phyloP scores from a whole-genome alignment of 257 asterid genomes.

The Voacanga thouarsii region DNA sequence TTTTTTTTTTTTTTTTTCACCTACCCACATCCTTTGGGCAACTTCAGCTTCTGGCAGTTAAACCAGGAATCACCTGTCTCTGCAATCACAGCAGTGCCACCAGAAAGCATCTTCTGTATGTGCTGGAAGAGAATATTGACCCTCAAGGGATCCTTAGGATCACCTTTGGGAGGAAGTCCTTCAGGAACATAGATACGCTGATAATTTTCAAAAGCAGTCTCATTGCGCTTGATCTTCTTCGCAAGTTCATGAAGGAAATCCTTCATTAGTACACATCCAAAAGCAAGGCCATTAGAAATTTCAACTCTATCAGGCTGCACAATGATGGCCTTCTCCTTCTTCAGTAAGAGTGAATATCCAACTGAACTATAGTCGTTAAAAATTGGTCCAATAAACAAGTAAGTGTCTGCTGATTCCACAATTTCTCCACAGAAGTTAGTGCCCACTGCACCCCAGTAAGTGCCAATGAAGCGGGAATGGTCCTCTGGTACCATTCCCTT shows the following conservation, averaged over 20 bases:
- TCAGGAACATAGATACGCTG: slow-evolving; percentile 68
- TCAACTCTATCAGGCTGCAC: slow-evolving; percentile 77
- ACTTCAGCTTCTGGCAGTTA: slow-evolving; percentile 83
- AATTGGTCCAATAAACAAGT: slow-evolving; percentile 71
- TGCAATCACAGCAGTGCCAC: slow-evolving; percentile 60
- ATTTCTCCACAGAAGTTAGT: slow-evolving; percentile 80
- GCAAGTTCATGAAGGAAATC: slow-evolving; percentile 55
- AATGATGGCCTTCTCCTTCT: slow-evolving; percentile 64
- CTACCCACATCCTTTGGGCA: slow-evolving; percentile 83
- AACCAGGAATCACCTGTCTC: slow-evolving; percentile 94
- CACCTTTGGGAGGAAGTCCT: slow-evolving; percentile 53
- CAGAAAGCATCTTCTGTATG: slow-evolving; percentile 60
- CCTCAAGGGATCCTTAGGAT: slow-evolving; percentile 62
- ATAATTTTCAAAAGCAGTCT: slow-evolving; percentile 63
- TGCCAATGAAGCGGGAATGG: slow-evolving; percentile 75
- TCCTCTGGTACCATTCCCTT: slow-evolving; percentile 76
- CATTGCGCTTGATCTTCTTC: slow-evolving; percentile 42
- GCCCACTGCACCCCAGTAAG: slow-evolving; percentile 81
- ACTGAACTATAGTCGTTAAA: slow-evolving; percentile 83
- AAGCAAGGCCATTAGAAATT: slow-evolving; percentile 58
- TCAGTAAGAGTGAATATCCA: slow-evolving; percentile 76
- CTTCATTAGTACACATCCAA: slow-evolving; percentile 75
- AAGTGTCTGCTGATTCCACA: slow-evolving; percentile 79
- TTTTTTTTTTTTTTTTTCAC: slow-evolving; percentile 14
- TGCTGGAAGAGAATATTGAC: slow-evolving; percentile 76